Percentiles rank a stretch among this genome's conserved stretches.
These are phyloP conservation scores for Fusarium incarnatum DNA, from an alignment of 2,329 filamentous ascomycete species.

Conservation along the genomic window DNA sequence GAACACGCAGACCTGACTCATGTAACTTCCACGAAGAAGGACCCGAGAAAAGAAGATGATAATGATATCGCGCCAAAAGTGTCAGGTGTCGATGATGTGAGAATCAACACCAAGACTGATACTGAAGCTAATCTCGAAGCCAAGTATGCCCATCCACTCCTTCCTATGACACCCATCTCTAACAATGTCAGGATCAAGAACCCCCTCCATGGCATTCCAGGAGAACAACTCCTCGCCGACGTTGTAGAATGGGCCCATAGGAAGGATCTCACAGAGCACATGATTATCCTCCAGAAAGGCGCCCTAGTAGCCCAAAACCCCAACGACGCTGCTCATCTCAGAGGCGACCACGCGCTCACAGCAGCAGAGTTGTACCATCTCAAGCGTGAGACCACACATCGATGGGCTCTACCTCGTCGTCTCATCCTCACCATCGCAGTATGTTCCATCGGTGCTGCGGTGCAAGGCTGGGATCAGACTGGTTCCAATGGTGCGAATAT, in stretches of 20 bases:
- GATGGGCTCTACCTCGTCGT: conserved; percentile 59
- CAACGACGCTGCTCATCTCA: conserved; percentile 59
- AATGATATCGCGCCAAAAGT: background rate
- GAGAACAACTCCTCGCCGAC: conserved; percentile 62
- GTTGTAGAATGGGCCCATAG: conserved; percentile 66
- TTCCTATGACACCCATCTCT: background rate
- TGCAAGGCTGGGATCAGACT: conserved; percentile 73
- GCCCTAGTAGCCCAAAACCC: conserved; percentile 54
- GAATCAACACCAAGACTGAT: background rate
- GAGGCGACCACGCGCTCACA: conserved; percentile 9
- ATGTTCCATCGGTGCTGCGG: conserved; percentile 64
- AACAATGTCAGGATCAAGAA: conserved; percentile 50
- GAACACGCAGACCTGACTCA: background rate
- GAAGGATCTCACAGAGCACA: conserved; percentile 58
- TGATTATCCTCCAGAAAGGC: conserved; percentile 52
- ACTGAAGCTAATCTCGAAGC: background rate
- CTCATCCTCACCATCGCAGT: background rate
- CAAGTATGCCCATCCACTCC: background rate
- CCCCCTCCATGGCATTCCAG: conserved; percentile 62
- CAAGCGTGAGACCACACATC: conserved; percentile 58
- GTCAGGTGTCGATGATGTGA: background rate
- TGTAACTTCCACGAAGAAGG: background rate
- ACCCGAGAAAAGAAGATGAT: background rate
- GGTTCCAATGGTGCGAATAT: conserved; percentile 71
- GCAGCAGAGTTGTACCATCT: conserved; percentile 54